Conservation (phyloP, 345 rosid genomes). For the Geranium rotundifolium region DNA sequence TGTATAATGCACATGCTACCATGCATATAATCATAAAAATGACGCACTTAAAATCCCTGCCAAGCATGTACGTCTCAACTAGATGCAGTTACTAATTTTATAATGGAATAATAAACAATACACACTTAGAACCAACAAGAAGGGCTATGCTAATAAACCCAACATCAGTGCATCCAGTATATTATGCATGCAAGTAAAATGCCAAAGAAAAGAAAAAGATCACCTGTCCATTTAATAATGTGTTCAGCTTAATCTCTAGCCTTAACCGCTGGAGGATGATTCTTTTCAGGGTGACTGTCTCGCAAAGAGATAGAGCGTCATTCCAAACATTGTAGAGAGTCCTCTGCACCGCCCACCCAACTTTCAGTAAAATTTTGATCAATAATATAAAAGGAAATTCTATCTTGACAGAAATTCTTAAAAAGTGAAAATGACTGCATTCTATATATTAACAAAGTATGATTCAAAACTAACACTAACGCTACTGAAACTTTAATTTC, state of each 20-base stretch:
- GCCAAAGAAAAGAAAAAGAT: slow-evolving; percentile 13
- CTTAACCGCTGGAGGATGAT: slow-evolving; percentile 54
- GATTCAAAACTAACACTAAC: neutral
- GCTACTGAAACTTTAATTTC: neutral
- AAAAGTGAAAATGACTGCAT: neutral
- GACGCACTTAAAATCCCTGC: neutral
- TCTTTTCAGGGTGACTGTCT: slow-evolving; percentile 55
- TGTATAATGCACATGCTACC: slow-evolving; percentile 18
- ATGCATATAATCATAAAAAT: neutral
- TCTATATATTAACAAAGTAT: too few species aligned
- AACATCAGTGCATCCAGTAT: neutral
- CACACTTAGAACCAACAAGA: neutral
- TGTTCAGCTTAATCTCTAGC: slow-evolving; percentile 65
- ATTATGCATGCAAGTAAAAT: neutral
- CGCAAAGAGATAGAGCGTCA: slow-evolving; percentile 46
- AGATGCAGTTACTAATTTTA: neutral
- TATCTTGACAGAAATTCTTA: neutral
- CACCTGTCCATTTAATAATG: slow-evolving; percentile 63
- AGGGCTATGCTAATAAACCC: neutral
- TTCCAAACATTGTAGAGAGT: slow-evolving; percentile 63
- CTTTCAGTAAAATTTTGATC: slow-evolving; percentile 5
- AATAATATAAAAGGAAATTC: neutral
- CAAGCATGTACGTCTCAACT: neutral
- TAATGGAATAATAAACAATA: slow-evolving; percentile 16
- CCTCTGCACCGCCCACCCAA: slow-evolving; percentile 43